These are phyloP conservation scores for Phytophthora palmivora DNA, from an alignment of 352 stramenopile genomes.

Conservation along the genomic window DNA sequence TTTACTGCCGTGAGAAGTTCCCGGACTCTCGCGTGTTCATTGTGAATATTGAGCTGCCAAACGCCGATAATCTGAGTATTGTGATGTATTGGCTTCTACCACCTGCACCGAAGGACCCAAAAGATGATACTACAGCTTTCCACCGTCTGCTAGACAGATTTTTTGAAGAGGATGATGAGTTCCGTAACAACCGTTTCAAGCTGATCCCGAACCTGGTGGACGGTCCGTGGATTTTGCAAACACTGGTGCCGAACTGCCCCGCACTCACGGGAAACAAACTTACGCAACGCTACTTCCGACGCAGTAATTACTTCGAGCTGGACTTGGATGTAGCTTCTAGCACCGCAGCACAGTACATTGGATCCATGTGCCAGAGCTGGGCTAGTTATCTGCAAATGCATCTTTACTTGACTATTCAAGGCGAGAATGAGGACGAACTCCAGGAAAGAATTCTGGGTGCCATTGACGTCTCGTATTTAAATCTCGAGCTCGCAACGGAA, in stretches of 20 bases:
- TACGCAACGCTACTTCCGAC: constrained; percentile 85
- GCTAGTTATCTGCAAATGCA: constrained; percentile 79
- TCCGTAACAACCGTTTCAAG: constrained; percentile 87
- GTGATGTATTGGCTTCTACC: constrained; percentile 83
- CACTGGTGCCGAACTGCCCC: constrained; percentile 83
- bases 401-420: constrained; percentile 83
- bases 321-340: constrained; percentile 88
- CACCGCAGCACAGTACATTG: constrained; percentile 78
- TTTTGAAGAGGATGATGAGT: constrained; percentile 53
- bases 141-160: constrained; percentile 67
- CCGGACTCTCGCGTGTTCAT: constrained; percentile 80
- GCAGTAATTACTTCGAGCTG: constrained; percentile 87
- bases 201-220: constrained; percentile 89
- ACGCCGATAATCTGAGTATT: constrained; percentile 69
- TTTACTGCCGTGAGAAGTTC: constrained; percentile 51
- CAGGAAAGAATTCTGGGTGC: constrained; percentile 75
- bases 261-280: constrained; percentile 89
- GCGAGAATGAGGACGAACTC: constrained; percentile 69
- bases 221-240: constrained; percentile 85
- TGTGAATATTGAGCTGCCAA: constrained; percentile 88
- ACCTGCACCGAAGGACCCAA: constrained; percentile 13
- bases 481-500: constrained; percentile 56
- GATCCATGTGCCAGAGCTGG: constrained; percentile 83
- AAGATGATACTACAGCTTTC: constrained; percentile 49
- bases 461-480: constrained; percentile 66